Evolutionary conservation across 2,329 filamentous ascomycete genomes (phyloP).

Genomic region (Zymoseptoria tritici): DNA sequence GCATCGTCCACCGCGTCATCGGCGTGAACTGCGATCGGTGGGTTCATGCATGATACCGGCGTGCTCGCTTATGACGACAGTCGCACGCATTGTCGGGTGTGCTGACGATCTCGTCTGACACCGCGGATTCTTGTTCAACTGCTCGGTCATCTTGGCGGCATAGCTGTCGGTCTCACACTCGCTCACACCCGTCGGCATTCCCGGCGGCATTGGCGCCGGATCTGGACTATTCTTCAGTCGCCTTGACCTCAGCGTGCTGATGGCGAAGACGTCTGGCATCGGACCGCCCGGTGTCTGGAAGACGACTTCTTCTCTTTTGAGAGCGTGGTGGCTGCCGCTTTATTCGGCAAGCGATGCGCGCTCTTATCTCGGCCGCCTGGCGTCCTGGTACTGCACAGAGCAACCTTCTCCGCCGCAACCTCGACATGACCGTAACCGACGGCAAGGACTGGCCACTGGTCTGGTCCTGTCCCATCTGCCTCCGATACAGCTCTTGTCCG

Average conservation of each 20-base stretch:
- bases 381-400: not conserved
- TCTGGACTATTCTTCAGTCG: conserved; percentile 45
- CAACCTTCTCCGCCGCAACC: conserved; percentile 37
- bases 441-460: conserved; percentile 53
- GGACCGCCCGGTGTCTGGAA: conserved; percentile 1
- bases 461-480: conserved; percentile 42
- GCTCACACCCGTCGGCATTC: conserved; percentile 35
- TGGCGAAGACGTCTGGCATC: conserved; percentile 8
- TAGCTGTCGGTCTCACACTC: conserved; percentile 45
- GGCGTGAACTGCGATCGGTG: no score
- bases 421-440: conserved; percentile 47
- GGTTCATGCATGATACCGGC: no score
- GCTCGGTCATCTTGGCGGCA: conserved; percentile 46
- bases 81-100: conserved; percentile 28
- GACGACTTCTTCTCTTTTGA: conserved; percentile 9
- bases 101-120: no score
- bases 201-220: conserved; percentile 35
- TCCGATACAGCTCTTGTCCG: conserved; percentile 36
- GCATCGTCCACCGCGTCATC: no score
- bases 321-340: conserved; percentile 45
- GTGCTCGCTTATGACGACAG: no score
- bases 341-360: conserved; percentile 45
- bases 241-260: conserved; percentile 28
- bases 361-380: no score
- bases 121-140: conserved; percentile 34